phyloP scores from a whole-genome alignment of 441 rosid species.

The Francoa sonchifolia region DNA sequence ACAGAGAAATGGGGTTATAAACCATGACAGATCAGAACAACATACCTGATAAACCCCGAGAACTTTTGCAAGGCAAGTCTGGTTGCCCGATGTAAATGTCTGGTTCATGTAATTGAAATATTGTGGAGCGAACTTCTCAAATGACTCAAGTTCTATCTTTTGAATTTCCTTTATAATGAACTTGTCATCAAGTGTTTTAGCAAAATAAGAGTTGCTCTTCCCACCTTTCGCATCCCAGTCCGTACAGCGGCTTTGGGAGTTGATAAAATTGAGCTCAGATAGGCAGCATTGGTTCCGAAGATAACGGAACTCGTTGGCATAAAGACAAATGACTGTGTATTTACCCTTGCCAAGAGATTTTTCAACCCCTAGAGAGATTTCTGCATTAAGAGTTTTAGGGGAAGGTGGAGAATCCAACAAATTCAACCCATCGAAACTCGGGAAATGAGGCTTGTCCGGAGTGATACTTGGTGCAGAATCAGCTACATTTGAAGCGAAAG shows the following conservation, averaged over 20 bases:
- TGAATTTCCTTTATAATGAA: constrained; percentile 89
- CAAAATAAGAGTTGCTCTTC: constrained; percentile 78
- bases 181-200: constrained; percentile 81
- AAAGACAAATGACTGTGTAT: constrained; percentile 66
- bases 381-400: constrained; percentile 36
- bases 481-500: constrained; percentile 42
- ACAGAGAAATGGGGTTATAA: neutral
- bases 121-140: constrained; percentile 66
- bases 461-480: constrained; percentile 26
- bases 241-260: constrained; percentile 79
- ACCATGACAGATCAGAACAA: neutral
- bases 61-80: constrained; percentile 94
- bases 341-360: constrained; percentile 63
- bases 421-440: constrained; percentile 70
- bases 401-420: constrained; percentile 53
- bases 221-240: constrained; percentile 99
- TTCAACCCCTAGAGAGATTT: constrained; percentile 51
- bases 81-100: constrained; percentile 64
- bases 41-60: constrained; percentile 91
- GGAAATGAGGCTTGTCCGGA: constrained; percentile 43
- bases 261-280: constrained; percentile 73
- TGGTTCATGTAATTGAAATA: constrained; percentile 78
- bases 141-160: constrained; percentile 86
- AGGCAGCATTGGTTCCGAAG: constrained; percentile 57
- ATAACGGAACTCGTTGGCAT: constrained; percentile 64